phyloP scores from a whole-genome alignment of 2,329 filamentous ascomycete species.

The Paramyrothecium roridum region DNA sequence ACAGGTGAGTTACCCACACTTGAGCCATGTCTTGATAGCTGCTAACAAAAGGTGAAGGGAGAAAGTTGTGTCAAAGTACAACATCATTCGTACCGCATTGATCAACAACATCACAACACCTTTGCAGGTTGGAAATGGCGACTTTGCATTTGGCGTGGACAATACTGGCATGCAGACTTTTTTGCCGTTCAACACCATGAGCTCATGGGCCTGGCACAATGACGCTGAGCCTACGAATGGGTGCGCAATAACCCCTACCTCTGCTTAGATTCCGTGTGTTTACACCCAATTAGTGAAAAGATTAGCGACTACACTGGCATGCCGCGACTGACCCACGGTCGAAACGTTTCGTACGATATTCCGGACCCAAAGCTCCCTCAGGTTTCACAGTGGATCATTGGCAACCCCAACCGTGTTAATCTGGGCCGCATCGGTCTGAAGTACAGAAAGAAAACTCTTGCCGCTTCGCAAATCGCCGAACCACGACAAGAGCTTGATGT shows the following conservation, averaged over 20 bases:
- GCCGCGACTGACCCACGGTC: slow-evolving; percentile 27
- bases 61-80: slow-evolving; percentile 14
- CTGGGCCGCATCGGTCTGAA: slow-evolving; percentile 37
- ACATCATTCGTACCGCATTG: slow-evolving; percentile 15
- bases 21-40: not conserved
- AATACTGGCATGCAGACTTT: slow-evolving; percentile 42
- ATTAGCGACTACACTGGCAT: slow-evolving; percentile 28
- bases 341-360: slow-evolving; percentile 33
- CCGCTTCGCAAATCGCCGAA: slow-evolving; percentile 19
- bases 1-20: not conserved
- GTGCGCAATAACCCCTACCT: not conserved
- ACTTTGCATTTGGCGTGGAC: slow-evolving; percentile 46
- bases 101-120: slow-evolving; percentile 39
- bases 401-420: slow-evolving; percentile 43
- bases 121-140: slow-evolving; percentile 47
- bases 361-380: slow-evolving; percentile 30
- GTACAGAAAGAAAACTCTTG: slow-evolving; percentile 26
- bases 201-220: slow-evolving; percentile 48
- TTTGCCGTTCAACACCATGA: slow-evolving; percentile 42
- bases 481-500: slow-evolving; percentile 19
- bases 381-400: slow-evolving; percentile 49
- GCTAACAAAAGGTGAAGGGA: slow-evolving; percentile 8
- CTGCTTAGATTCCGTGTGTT: not conserved
- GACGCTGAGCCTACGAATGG: slow-evolving; percentile 38
- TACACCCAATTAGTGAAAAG: not conserved